Evolutionary conservation across 345 rosid species (phyloP).

Genomic region (Durio zibethinus): DNA sequence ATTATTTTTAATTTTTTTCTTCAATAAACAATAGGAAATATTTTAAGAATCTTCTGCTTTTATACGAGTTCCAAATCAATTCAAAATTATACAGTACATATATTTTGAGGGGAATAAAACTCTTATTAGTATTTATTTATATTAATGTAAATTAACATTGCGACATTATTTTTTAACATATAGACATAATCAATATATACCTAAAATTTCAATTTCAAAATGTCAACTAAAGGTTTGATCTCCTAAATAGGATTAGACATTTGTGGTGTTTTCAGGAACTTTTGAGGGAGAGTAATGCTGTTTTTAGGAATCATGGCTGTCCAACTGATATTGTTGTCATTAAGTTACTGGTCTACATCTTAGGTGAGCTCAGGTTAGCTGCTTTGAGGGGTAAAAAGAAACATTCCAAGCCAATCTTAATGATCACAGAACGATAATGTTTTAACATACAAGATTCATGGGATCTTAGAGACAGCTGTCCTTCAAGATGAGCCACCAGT

Average conservation of each 20-base stretch:
- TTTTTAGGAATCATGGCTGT: background rate
- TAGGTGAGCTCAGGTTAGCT: background rate
- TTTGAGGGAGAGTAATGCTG: background rate
- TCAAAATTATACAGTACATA: background rate
- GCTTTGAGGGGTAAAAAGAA: background rate
- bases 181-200: background rate
- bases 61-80: too few relatives aligned
- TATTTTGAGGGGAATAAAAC: background rate
- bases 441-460: background rate
- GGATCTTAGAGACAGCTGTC: background rate
- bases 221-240: background rate
- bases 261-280: background rate
- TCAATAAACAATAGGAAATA: background rate
- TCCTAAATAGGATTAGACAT: background rate
- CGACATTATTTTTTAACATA: background rate
- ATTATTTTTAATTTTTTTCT: background rate
- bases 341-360: background rate
- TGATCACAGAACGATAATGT: background rate
- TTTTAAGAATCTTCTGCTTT: background rate
- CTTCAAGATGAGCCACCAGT: background rate
- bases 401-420: background rate
- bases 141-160: background rate
- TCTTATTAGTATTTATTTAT: background rate
- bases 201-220: background rate
- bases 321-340: background rate